A percentile compares a stretch with the other conserved stretches of the same genome.
Conservation (phyloP, 805 yeast species). For the Candida xiaguanensis region DNA sequence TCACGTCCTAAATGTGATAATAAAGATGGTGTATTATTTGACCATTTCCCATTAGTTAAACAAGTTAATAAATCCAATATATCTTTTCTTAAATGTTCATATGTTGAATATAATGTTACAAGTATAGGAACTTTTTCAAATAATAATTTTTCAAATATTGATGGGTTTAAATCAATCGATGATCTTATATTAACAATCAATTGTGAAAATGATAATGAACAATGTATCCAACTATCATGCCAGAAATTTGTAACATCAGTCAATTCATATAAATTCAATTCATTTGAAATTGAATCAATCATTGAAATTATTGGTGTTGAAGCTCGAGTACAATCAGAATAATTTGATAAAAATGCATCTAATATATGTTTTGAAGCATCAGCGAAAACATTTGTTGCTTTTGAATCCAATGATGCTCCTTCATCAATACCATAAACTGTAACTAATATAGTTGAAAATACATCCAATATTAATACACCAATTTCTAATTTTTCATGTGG, state of each 20-base stretch:
- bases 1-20: constrained; percentile 75
- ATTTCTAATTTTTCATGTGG: constrained; percentile 58
- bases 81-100: constrained; percentile 43
- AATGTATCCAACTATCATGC: constrained; percentile 46
- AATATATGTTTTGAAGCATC: constrained; percentile 49
- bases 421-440: constrained; percentile 54
- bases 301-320: constrained; percentile 50
- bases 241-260: constrained; percentile 45
- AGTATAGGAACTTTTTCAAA: constrained; percentile 55
- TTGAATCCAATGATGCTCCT: constrained; percentile 27
- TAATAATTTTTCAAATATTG: constrained; percentile 61
- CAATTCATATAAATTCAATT: constrained; percentile 32
- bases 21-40: constrained; percentile 63
- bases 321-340: constrained; percentile 49
- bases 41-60: constrained; percentile 55
- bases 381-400: constrained; percentile 46
- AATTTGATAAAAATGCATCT: constrained; percentile 52
- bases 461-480: constrained; percentile 50
- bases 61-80: constrained; percentile 56
- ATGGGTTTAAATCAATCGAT: constrained; percentile 45
- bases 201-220: constrained; percentile 54
- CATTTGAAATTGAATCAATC: constrained; percentile 44
- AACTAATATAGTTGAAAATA: constrained; percentile 53
- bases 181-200: constrained; percentile 57
- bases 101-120: constrained; percentile 54